A percentile compares a stretch with the other conserved stretches of the same genome.
phyloP scores from a whole-genome alignment of 2,329 filamentous ascomycete genomes.

The Chalaropsis thielavioides region DNA sequence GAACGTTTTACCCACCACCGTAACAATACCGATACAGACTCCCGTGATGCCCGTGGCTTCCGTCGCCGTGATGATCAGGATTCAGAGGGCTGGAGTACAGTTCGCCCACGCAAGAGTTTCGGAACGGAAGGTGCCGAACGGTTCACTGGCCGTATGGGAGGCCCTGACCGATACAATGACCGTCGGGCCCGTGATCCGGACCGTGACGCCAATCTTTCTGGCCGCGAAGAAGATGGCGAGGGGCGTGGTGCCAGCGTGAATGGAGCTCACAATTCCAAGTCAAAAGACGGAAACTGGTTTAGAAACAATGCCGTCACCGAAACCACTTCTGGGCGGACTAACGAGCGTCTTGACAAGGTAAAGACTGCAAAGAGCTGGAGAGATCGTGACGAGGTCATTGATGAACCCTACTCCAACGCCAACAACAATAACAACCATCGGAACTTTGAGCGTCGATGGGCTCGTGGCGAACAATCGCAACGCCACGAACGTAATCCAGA shows the following conservation, averaged over 20 bases:
- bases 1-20: slow-evolving; percentile 42
- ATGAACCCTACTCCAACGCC: slow-evolving; percentile 44
- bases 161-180: slow-evolving; percentile 31
- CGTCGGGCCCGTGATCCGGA: slow-evolving; percentile 39
- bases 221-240: slow-evolving; percentile 37
- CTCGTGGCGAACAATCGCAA: slow-evolving; percentile 38
- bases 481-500: slow-evolving; percentile 70
- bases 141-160: slow-evolving; percentile 51
- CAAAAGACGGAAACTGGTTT: slow-evolving; percentile 62
- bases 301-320: slow-evolving; percentile 38
- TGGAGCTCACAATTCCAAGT: slow-evolving; percentile 36
- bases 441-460: slow-evolving; percentile 37
- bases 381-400: slow-evolving; percentile 33
- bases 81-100: slow-evolving; percentile 58
- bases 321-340: slow-evolving; percentile 26
- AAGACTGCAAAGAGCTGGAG: slow-evolving; percentile 41
- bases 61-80: slow-evolving; percentile 47
- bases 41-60: slow-evolving; percentile 29
- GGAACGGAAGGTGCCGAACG: slow-evolving; percentile 57
- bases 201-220: slow-evolving; percentile 39
- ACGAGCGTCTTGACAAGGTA: slow-evolving; percentile 41
- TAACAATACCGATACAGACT: slow-evolving; percentile 34
- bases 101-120: slow-evolving; percentile 61
- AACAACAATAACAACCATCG: slow-evolving; percentile 26
- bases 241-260: slow-evolving; percentile 44